Conservation (phyloP, 2,329 filamentous ascomycete genomes). For the Diplocarpon rosae region DNA sequence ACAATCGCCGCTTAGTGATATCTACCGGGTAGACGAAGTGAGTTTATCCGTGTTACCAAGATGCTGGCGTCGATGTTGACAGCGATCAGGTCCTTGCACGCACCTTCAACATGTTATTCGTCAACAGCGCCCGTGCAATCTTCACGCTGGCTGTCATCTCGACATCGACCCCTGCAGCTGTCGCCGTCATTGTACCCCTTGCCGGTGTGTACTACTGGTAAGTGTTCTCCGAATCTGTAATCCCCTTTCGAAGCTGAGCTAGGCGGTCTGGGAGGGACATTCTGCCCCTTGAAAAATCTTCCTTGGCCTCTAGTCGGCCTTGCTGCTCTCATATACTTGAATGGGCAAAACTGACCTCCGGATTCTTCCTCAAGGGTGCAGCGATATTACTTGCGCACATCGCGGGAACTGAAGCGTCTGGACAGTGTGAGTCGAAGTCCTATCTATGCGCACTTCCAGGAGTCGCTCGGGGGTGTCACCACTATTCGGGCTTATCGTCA, state of each 20-base stretch:
- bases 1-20: conserved; percentile 32
- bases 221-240: too few relatives aligned
- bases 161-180: conserved; percentile 67
- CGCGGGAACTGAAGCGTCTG: conserved; percentile 87
- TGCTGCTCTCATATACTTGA: too few relatives aligned
- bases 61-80: conserved; percentile 39
- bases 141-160: conserved; percentile 87
- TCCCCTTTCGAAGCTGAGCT: too few relatives aligned
- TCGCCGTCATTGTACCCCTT: conserved; percentile 71
- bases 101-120: conserved; percentile 94
- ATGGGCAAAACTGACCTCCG: too few relatives aligned
- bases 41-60: conserved; percentile 18
- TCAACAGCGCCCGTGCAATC: conserved; percentile 59
- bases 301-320: too few relatives aligned
- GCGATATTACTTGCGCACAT: conserved; percentile 92
- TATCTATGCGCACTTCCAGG: conserved; percentile 97
- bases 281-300: too few relatives aligned
- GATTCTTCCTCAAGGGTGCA: conserved; percentile 47
- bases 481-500: conserved; percentile 94
- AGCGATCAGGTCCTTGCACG: conserved; percentile 88
- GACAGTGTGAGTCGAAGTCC: conserved; percentile 93
- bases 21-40: conserved; percentile 35
- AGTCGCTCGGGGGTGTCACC: conserved; percentile 84
- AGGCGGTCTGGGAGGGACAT: too few relatives aligned
- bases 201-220: conserved; percentile 65